Base-by-base conservation (phyloP, 1,284 basidiomycete species). In the Ustilago crameri region DNA sequence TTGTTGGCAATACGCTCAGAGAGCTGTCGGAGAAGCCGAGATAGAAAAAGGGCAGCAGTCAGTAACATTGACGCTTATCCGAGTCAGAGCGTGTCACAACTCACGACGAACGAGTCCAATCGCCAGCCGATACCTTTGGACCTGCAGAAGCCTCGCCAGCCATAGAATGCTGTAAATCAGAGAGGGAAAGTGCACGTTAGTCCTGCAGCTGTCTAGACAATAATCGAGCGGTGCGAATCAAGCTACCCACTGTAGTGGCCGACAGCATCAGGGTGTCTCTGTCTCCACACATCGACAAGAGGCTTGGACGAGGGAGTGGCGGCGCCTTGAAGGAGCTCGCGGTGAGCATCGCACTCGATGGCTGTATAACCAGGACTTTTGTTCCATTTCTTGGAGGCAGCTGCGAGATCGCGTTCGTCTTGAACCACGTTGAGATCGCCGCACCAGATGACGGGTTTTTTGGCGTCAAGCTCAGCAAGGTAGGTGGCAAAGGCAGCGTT, bases 401-500 rank as follows among this genome's bases (percentile, higher is more conserved):
- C 76, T 1, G 82, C 74, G 27, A 85, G 74, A 67, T 85, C 84
- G 34, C 78, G 59, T 24, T 75, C 60, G 49, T 72, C 74, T 20
- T 69, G 91, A 1, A 93, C 91, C 30, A 93, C 91, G 74, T 95
- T 95, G 66, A 94, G 79, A 82, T 95, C 93, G 24, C 93, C 93
- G n/a, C 87, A 86, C 93, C 93, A 95, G 59, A 95, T 90, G 10
- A 94, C 90, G 3, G 92, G 90, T 76, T 94, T 94, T 75, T 87
- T 87, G 60, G 85, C 86, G 83, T 93, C 91, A 12, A 93, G 85
- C 20, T 88, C 86, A 3, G 88, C 88, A 17, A 94, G 86, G 77
- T 93, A 90, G 1, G 84, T 72, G 50, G 90, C 89, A 75, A 82
- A 67, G 3, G 73, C 67, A 18, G 57, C 54, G 40, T 77, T 73